Evolutionary conservation across 2,329 filamentous ascomycete genomes (phyloP).

Genomic region (Cercospora citrullina): DNA sequence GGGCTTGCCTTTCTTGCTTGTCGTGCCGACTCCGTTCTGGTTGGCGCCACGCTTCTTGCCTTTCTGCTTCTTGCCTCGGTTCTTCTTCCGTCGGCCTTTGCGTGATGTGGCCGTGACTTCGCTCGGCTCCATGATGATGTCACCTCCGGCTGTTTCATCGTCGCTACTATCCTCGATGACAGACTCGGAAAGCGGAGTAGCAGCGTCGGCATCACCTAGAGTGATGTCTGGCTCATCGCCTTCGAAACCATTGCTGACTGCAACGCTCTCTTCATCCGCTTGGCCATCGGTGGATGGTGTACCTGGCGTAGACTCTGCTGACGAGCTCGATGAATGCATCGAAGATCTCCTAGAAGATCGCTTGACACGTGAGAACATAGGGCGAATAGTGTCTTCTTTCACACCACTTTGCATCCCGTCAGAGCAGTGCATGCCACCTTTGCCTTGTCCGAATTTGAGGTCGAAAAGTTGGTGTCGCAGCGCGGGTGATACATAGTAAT

Average conservation of each 20-base stretch:
- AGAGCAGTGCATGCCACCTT: conserved; percentile 61
- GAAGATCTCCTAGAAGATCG: conserved; percentile 28
- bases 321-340: conserved; percentile 29
- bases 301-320: conserved; percentile 28
- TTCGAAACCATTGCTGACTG: conserved; percentile 27
- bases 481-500: conserved; percentile 55
- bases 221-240: conserved; percentile 31
- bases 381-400: conserved; percentile 23
- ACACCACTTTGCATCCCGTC: conserved; percentile 41
- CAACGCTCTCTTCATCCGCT: conserved; percentile 31
- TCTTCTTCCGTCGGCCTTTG: conserved; percentile 21
- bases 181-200: conserved; percentile 11
- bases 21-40: conserved; percentile 22
- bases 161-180: conserved; percentile 22
- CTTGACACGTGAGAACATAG: conserved; percentile 37
- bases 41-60: conserved; percentile 22
- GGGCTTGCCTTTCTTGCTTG: conserved; percentile 29
- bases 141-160: conserved; percentile 20
- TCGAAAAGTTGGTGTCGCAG: conserved; percentile 72
- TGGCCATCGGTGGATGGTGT: conserved; percentile 20
- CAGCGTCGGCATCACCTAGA: conserved; percentile 24
- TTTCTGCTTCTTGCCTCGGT: conserved; percentile 30
- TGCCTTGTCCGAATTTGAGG: conserved; percentile 62
- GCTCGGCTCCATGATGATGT: conserved; percentile 22
- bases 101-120: conserved; percentile 7